Conservation (phyloP, 768 basidiomycete genomes). For the Lanmaoa rubissima region DNA sequence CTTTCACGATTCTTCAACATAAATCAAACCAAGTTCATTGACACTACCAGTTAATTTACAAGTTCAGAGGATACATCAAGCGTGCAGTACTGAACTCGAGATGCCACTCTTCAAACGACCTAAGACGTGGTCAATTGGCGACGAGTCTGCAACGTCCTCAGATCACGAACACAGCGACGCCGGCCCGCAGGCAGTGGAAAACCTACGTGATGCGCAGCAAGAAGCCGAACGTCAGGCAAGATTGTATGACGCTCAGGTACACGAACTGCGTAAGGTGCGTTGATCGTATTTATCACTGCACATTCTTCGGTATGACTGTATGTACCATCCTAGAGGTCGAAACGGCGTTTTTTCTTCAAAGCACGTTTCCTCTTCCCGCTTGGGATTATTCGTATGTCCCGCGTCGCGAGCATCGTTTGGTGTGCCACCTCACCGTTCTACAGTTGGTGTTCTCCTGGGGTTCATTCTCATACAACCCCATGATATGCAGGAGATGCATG, state of each 20-base stretch:
- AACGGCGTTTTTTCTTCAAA: constrained; percentile 24
- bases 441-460: constrained; percentile 67
- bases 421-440: constrained; percentile 2
- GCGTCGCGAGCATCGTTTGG: not conserved
- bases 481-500: constrained; percentile 67
- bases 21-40: not conserved
- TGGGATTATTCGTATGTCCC: constrained; percentile 57
- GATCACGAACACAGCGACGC: constrained; percentile 11
- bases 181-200: not conserved
- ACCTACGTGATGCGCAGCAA: constrained; percentile 15
- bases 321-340: constrained; percentile 10
- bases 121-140: constrained; percentile 25
- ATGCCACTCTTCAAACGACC: constrained; percentile 38
- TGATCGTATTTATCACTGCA: not conserved
- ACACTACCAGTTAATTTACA: not conserved
- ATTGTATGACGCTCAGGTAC: constrained; percentile 24
- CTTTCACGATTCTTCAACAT: not conserved
- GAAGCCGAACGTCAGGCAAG: constrained; percentile 26
- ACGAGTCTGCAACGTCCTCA: constrained; percentile 15
- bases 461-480: constrained; percentile 64
- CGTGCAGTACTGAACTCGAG: not conserved
- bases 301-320: not conserved
- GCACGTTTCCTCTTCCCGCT: constrained; percentile 66
- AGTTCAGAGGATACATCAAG: not conserved
- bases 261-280: constrained; percentile 25